A percentile compares a stretch with the other conserved stretches of the same genome.
Evolutionary conservation across 2,329 filamentous ascomycete species (phyloP).

Genomic region (Beauveria bassiana): DNA sequence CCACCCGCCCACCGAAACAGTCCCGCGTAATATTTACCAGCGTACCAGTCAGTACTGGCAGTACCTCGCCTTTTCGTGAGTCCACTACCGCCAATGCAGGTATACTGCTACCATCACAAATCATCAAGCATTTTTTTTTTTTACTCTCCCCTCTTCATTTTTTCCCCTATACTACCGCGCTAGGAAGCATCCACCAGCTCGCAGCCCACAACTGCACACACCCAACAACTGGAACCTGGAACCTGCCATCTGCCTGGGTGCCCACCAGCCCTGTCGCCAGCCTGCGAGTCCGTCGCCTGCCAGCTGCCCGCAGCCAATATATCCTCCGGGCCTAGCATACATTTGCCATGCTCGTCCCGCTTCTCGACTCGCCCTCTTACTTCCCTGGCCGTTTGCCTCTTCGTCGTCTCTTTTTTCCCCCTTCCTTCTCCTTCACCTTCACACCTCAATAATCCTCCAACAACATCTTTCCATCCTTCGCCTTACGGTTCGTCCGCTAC

Average conservation of each 20-base stretch:
- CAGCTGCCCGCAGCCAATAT: constrained; percentile 1
- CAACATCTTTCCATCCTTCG: background rate
- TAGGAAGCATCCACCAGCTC: background rate
- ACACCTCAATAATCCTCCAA: background rate
- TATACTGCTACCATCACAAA: background rate
- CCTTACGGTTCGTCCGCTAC: background rate
- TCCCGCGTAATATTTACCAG: background rate
- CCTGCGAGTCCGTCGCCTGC: background rate
- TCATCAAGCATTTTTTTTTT: background rate
- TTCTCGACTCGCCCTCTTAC: constrained; percentile 3
- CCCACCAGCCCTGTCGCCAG: constrained; percentile 3
- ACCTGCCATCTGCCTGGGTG: background rate
- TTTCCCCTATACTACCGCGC: background rate
- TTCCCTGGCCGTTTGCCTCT: constrained; percentile 3
- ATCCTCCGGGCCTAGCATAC: background rate
- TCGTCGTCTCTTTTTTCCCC: background rate
- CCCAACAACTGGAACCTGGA: constrained; percentile 1
- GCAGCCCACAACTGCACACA: background rate
- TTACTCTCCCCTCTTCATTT: background rate
- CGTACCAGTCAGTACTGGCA: background rate
- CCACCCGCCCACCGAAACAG: background rate
- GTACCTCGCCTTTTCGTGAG: background rate
- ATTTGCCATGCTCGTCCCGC: background rate
- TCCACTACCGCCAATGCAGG: background rate
- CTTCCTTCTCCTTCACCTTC: background rate